A percentile compares a stretch with the other conserved stretches of the same genome.
Conservation (phyloP, 75 land plant species). For the Picea glauca region DNA sequence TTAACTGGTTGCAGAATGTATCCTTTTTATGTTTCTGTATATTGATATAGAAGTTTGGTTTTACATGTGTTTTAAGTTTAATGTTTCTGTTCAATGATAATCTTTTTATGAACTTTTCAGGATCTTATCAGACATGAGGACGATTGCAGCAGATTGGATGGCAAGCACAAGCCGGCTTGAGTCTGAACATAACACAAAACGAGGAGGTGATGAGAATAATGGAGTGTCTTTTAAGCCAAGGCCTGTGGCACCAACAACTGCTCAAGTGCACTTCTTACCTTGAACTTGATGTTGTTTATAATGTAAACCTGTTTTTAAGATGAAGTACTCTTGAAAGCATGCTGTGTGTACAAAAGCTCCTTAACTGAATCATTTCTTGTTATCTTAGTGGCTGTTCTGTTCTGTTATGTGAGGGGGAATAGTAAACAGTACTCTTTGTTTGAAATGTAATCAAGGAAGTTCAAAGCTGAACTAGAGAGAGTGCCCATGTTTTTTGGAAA, state of each 20-base stretch:
- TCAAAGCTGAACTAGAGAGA: not conserved
- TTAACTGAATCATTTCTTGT: conserved; percentile 8
- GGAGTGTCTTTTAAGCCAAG: conserved; percentile 68
- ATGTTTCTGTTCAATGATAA: not conserved
- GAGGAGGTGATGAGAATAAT: conserved; percentile 62
- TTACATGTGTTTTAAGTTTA: not conserved
- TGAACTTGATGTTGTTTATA: not conserved
- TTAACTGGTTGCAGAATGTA: not conserved
- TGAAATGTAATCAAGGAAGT: not conserved
- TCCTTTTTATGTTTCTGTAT: not conserved
- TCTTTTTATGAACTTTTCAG: conserved; percentile 30
- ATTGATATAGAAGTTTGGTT: conserved; percentile 2
- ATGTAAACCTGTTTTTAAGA: not conserved
- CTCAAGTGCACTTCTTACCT: conserved; percentile 62
- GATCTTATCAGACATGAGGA: conserved; percentile 93
- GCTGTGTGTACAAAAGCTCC: not conserved
- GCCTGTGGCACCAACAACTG: conserved; percentile 93
- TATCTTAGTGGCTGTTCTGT: not conserved
- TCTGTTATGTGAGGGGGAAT: not conserved
- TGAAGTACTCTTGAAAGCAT: not conserved
- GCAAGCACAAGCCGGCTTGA: conserved; percentile 74
- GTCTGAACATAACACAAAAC: conserved; percentile 35
- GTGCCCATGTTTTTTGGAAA: not conserved
- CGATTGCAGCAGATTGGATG: conserved; percentile 98
- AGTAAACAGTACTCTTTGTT: not conserved